These are phyloP conservation scores for Syzygium malaccense DNA, from an alignment of 441 rosid genomes.

Conservation along the genomic window DNA sequence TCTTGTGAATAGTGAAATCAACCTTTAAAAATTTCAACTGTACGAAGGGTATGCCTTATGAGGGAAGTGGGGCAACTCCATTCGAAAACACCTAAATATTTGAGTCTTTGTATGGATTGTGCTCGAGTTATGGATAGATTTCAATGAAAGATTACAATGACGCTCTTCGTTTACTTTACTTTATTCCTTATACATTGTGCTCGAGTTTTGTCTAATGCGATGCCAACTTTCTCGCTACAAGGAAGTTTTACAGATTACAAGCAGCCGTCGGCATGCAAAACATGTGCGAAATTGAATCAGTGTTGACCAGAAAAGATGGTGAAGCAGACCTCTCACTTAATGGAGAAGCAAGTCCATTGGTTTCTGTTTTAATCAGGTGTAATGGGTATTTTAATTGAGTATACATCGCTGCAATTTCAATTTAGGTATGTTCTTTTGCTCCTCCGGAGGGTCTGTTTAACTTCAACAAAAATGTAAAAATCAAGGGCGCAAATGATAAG, in stretches of 20 bases:
- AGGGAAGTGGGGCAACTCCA: neutral
- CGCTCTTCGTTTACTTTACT: neutral
- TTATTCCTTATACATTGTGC: neutral
- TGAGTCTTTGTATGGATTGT: neutral
- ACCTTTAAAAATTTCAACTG: neutral
- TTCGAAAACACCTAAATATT: neutral
- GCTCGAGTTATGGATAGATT: neutral
- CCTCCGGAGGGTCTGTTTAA: neutral
- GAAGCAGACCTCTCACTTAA: conserved; percentile 42
- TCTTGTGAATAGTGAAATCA: neutral
- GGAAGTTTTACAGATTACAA: conserved; percentile 66
- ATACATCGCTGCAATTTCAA: neutral
- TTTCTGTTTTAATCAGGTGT: conserved; percentile 3
- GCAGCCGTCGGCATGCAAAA: conserved; percentile 41
- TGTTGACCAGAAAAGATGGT: conserved; percentile 62
- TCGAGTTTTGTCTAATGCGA: neutral
- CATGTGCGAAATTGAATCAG: conserved; percentile 65
- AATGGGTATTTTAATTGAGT: neutral
- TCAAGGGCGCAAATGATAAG: too few relatives aligned
- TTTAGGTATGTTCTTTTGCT: neutral
- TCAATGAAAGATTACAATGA: neutral
- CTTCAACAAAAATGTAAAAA: neutral
- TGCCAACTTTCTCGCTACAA: conserved; percentile 23
- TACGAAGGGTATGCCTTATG: neutral
- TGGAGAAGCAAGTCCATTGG: conserved; percentile 58